These are phyloP conservation scores for Exophiala mesophila DNA, from an alignment of 2,329 filamentous ascomycete species.

Conservation along the genomic window DNA sequence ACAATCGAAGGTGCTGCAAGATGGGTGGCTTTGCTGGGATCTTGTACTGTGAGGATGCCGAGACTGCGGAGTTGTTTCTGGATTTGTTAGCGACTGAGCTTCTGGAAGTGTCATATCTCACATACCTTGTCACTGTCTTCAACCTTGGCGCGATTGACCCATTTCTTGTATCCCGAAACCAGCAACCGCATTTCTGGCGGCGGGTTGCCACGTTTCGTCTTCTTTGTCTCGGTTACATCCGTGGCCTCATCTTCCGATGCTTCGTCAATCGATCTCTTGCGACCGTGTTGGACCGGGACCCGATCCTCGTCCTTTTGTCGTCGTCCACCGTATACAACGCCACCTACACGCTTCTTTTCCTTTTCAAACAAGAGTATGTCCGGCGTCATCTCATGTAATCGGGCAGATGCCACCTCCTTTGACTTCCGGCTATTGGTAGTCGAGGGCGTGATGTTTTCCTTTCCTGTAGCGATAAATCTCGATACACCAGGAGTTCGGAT, in stretches of 20 bases:
- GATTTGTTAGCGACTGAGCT: slow-evolving; percentile 14
- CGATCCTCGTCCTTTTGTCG: slow-evolving; percentile 41
- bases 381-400: slow-evolving; percentile 69
- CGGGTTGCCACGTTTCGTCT: slow-evolving; percentile 44
- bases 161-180: slow-evolving; percentile 77
- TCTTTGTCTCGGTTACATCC: slow-evolving; percentile 50
- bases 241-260: slow-evolving; percentile 24
- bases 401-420: slow-evolving; percentile 75
- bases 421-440: slow-evolving; percentile 76
- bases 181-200: slow-evolving; percentile 70
- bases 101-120: slow-evolving; percentile 8
- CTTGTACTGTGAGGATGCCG: slow-evolving; percentile 74
- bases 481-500: slow-evolving; percentile 51
- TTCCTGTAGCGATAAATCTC: slow-evolving; percentile 55
- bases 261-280: slow-evolving; percentile 45
- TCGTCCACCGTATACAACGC: slow-evolving; percentile 57
- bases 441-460: slow-evolving; percentile 80
- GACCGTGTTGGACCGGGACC: slow-evolving; percentile 29
- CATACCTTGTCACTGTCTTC: slow-evolving; percentile 78
- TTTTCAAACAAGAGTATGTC: slow-evolving; percentile 91
- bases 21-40: slow-evolving; percentile 73
- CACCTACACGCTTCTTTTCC: slow-evolving; percentile 76
- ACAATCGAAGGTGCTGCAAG: slow-evolving; percentile 82
- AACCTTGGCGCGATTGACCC: slow-evolving; percentile 67
- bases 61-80: slow-evolving; percentile 76